Evolutionary conservation across 768 basidiomycete genomes (phyloP).

Genomic region (Leccinum pellstonianum): DNA sequence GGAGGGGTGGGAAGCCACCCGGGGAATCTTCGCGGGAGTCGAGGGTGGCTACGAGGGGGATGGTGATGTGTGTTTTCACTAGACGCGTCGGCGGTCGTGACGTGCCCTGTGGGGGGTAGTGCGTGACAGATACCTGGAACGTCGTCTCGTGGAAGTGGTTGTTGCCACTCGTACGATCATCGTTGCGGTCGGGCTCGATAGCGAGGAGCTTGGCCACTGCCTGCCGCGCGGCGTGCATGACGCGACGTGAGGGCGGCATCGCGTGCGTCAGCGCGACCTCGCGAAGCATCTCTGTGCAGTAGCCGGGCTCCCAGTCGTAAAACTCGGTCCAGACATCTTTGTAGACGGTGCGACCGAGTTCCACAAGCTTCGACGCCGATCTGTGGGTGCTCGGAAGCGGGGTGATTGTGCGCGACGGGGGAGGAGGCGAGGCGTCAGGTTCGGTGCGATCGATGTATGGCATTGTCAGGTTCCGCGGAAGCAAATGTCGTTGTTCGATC

Average conservation of each 20-base stretch:
- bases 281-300: slow-evolving; percentile 31
- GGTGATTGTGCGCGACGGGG: not conserved
- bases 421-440: slow-evolving; percentile 11
- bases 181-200: not conserved
- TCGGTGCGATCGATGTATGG: slow-evolving; percentile 27
- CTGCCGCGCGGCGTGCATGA: not conserved
- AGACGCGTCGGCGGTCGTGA: not conserved
- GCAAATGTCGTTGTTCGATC: not conserved
- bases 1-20: slow-evolving; percentile 15
- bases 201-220: slow-evolving; percentile 6
- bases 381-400: not conserved
- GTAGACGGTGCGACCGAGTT: slow-evolving; percentile 34
- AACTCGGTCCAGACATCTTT: slow-evolving; percentile 43
- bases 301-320: slow-evolving; percentile 42
- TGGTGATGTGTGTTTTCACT: not conserved
- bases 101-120: not conserved
- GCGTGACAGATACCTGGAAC: not conserved
- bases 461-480: slow-evolving; percentile 12
- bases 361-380: slow-evolving; percentile 14
- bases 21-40: slow-evolving; percentile 5
- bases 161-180: not conserved
- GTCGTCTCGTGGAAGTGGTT: not conserved
- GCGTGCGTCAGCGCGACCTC: not conserved
- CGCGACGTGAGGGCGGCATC: not conserved
- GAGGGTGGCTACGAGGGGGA: slow-evolving; percentile 17